Base-by-base conservation (phyloP, 2,329 filamentous ascomycete species). In the Neofusicoccum laricinum region DNA sequence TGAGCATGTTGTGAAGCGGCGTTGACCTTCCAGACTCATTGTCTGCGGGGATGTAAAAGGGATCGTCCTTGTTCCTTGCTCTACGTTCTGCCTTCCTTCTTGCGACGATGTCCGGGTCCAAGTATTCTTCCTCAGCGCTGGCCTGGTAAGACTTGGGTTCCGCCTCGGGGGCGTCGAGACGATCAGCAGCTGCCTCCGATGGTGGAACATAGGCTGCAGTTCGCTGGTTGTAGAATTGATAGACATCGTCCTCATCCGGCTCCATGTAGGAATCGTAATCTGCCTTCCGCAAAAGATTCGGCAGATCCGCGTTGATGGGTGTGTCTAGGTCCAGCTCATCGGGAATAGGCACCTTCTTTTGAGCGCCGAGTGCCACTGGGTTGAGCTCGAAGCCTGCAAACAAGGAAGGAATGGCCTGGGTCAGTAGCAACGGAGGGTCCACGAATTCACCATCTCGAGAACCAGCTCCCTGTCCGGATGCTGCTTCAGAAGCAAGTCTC, bases 331-430 rank as follows among this genome's bases (percentile, higher is more conserved):
- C 89, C 5, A 99, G 81, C 2, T 86, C 88, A 6, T 86, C 82
- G 0, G 93, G 93, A 15, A 91, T 72, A 1, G 93, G 92, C 0
- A 99, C 93, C 71, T 97, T 96, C 59, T 84, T 86, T 73, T 98
- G 92, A 3, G 95, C 94, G 49, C 87, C 88, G 3, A 81, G 76
- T 1, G 95, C 92, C 10, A 99, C 94, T 0, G 95, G 96, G 69
- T 98, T 97, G 40, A 99, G 82, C 68, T 97, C 93, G 78, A 91
- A 88, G 0, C 93, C 93, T 5, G 85, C 83, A 74, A 98, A 98
- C 2, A 99, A 82, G 1, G 90, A 90, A 1, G 95, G 94, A 63
- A 99, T 91, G 3, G 93, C 93, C 73, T 96, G 92, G 0, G 93
- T 96, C 4, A 99, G 85, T 2, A 99, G 84, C 14, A 96, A 80